Evolutionary conservation across 257 asterid species (phyloP), one percentile per base, ranked within the genome.

Genomic region (Rauvolfia tetraphylla): DNA sequence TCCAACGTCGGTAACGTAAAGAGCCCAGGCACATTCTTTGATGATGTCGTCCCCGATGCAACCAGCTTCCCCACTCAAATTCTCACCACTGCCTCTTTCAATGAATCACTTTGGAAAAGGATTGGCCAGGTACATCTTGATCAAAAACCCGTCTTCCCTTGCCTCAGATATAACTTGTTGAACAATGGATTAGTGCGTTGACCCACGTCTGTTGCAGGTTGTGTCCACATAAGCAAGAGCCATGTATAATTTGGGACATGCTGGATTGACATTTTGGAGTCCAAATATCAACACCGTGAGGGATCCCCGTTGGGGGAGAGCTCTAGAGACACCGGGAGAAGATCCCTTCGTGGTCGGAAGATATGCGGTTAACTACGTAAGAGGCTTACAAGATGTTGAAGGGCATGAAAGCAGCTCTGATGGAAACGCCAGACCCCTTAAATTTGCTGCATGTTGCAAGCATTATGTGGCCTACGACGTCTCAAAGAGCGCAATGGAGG

Each of bases 301-400:
- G 29, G 92, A 88, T 84, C 92, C 92, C 0, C 76, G 90, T 71
- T 86, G 92, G 92, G 92, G 92, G n/a, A 78, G 92, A 68, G 81
- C 80, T 20, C 68, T 68, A 0, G 88, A 86, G 72, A 86, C 90
- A 7, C 92, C 90, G 0, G 90, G 88, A 0, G 92, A 86, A 62
- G 88, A 82, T 42, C 90, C 92, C 10, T 81, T 39, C 2, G 77
- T 78, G 11, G 84, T 68, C 0, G 85, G 88, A 13, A 74, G 29
- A 33, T 87, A 87, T 48, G 88, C 88, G 0, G 79, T 61, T 5
- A 75, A 77, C 67, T 88, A 83, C 39, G 92, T 88, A 1, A 72
- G 90, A 59, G 90, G 90, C 0, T 72, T 88, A 62, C 92, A 88
- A 63, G 92, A 83, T 58, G 79, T 81, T 8, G 84, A 78, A 38